phyloP scores from a whole-genome alignment of 768 basidiomycete genomes.

The Amanita brunnescens region DNA sequence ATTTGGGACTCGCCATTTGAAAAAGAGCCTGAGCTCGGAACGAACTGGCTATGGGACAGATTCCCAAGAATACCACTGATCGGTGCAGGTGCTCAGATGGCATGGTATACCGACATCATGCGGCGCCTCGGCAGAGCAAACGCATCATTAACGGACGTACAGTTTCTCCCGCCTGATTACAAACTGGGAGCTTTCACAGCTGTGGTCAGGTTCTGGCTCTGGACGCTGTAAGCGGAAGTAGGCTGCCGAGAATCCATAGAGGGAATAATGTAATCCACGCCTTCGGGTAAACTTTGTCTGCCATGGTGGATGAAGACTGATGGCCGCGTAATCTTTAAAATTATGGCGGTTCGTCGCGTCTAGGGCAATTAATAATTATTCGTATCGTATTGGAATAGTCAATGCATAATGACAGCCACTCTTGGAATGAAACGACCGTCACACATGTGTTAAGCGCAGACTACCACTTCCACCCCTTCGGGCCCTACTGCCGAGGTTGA shows the following conservation, averaged over 20 bases:
- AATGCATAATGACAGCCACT: no score
- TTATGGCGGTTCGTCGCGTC: no score
- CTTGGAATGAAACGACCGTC: no score
- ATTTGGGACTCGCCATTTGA: constrained; percentile 27
- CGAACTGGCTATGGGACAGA: constrained; percentile 19
- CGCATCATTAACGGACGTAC: constrained; percentile 6
- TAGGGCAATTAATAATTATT: no score
- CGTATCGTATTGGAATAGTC: no score
- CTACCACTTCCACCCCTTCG: no score
- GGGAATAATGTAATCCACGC: no score
- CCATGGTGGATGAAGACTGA: no score
- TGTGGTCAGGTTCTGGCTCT: constrained; percentile 40
- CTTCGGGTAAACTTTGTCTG: no score
- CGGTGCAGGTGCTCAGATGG: constrained; percentile 52
- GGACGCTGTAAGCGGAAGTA: constrained; percentile 16
- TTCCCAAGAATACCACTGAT: constrained; percentile 47
- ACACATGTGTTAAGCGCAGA: no score
- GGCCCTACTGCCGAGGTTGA: no score
- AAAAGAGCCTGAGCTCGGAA: constrained; percentile 26
- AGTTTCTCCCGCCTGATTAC: constrained; percentile 15
- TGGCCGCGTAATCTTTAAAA: no score
- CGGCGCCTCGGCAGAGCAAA: constrained; percentile 32
- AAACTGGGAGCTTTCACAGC: constrained; percentile 26
- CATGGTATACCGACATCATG: constrained; percentile 64
- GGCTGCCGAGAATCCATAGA: not conserved